phyloP scores from a whole-genome alignment of 2,329 filamentous ascomycete species.

The Calonectria fujianensis region DNA sequence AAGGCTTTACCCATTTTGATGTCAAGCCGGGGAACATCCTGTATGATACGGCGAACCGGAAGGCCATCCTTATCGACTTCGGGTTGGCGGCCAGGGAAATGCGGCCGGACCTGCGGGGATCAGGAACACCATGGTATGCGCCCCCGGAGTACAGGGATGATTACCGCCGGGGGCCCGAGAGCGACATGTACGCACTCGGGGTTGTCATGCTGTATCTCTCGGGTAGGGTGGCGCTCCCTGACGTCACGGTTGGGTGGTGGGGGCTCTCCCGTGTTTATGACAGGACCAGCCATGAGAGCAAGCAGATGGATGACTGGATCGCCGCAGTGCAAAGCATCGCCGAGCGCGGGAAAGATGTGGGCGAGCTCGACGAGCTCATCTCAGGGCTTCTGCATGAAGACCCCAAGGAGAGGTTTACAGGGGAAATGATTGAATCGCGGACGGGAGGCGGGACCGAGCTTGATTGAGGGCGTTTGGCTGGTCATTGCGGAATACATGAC shows the following conservation, averaged over 20 bases:
- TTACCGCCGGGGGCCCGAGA: not conserved
- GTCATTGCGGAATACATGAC: not conserved
- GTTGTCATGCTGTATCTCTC: not conserved
- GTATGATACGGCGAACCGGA: not conserved
- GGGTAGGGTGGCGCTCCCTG: not conserved
- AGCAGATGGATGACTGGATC: not conserved
- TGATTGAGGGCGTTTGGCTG: not conserved
- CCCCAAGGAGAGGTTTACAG: not conserved
- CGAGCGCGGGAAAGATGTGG: not conserved
- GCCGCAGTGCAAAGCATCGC: not conserved
- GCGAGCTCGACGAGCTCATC: not conserved
- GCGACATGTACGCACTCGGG: slow-evolving; percentile 1
- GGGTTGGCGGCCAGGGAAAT: not conserved
- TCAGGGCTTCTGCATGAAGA: not conserved
- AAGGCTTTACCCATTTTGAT: not conserved
- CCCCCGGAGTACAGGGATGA: not conserved
- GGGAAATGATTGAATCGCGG: not conserved
- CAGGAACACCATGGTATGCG: not conserved
- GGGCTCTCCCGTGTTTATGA: not conserved
- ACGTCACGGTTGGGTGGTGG: not conserved
- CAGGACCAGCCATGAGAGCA: not conserved
- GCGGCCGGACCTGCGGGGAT: not conserved
- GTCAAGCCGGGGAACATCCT: slow-evolving; percentile 1
- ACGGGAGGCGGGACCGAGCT: not conserved
- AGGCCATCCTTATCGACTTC: not conserved